A percentile compares a stretch with the other conserved stretches of the same genome.
phyloP scores from a whole-genome alignment of 2,329 filamentous ascomycete species.

The Cercospora zeina region DNA sequence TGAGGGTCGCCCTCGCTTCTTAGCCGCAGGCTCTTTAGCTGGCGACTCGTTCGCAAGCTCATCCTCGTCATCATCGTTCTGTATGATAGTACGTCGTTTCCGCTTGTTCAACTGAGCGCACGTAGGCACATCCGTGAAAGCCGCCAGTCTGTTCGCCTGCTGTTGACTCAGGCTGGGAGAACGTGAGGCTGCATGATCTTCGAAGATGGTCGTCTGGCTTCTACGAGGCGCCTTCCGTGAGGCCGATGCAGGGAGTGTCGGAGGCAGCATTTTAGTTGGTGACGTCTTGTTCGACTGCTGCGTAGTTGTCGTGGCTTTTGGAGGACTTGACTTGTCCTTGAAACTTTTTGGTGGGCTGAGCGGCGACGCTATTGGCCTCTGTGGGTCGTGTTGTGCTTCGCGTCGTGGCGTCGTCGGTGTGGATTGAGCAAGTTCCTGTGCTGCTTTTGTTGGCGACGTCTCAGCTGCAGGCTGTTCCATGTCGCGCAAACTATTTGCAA shows the following conservation, averaged over 20 bases:
- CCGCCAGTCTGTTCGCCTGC: slow-evolving; percentile 36
- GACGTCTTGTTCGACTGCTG: not conserved
- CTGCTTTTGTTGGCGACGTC: not conserved
- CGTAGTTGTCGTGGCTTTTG: not conserved
- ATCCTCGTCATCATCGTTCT: slow-evolving; percentile 32
- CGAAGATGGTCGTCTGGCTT: slow-evolving; percentile 41
- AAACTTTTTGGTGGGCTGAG: slow-evolving; percentile 12
- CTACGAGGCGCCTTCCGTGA: slow-evolving; percentile 29
- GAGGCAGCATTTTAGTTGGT: slow-evolving; percentile 28
- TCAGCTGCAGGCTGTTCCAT: slow-evolving; percentile 6
- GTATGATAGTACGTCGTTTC: slow-evolving; percentile 25
- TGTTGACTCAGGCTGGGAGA: slow-evolving; percentile 39
- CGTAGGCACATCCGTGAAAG: slow-evolving; percentile 25
- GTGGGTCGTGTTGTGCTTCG: not conserved
- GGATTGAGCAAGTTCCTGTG: not conserved
- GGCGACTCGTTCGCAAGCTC: slow-evolving; percentile 29
- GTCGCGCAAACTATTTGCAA: slow-evolving; percentile 18
- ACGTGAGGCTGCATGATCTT: slow-evolving; percentile 37
- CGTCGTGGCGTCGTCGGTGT: not conserved
- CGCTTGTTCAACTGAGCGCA: slow-evolving; percentile 21
- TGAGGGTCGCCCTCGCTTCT: slow-evolving; percentile 23
- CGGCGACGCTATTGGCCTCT: slow-evolving; percentile 15
- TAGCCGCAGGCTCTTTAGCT: slow-evolving; percentile 14
- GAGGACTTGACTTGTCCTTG: not conserved
- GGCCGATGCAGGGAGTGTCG: slow-evolving; percentile 24